Evolutionary conservation across 805 yeast species (phyloP).

Genomic region (Cyberlindnera mississippiensis): DNA sequence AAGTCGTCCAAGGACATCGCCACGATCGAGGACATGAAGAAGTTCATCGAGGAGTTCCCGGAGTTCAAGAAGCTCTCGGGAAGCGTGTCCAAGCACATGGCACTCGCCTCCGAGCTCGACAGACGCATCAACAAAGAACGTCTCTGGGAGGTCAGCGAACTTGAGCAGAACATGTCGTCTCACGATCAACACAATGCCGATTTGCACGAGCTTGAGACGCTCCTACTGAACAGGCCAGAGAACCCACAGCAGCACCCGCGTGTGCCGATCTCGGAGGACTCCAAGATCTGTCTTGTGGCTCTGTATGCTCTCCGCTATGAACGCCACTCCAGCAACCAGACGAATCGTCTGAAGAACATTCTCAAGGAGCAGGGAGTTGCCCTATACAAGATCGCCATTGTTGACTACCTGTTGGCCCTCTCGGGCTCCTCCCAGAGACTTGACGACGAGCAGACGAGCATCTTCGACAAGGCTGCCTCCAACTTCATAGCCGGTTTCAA

Average conservation of each 20-base stretch:
- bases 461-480: constrained; percentile 28
- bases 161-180: constrained; percentile 82
- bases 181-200: constrained; percentile 56
- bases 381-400: constrained; percentile 20
- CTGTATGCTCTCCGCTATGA: constrained; percentile 75
- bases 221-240: constrained; percentile 39
- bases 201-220: constrained; percentile 47
- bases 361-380: constrained; percentile 35
- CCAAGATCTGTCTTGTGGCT: constrained; percentile 69
- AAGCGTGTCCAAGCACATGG: constrained; percentile 89
- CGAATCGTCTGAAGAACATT: constrained; percentile 34
- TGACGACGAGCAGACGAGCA: constrained; percentile 30
- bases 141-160: constrained; percentile 82
- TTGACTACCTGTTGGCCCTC: constrained; percentile 40
- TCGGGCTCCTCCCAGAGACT: constrained; percentile 43
- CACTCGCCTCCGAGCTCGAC: constrained; percentile 83
- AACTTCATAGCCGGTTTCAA: constrained; percentile 33
- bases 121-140: constrained; percentile 58
- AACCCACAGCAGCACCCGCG: constrained; percentile 32
- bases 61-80: constrained; percentile 86
- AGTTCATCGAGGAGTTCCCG: constrained; percentile 88
- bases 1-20: constrained; percentile 68
- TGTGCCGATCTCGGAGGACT: constrained; percentile 42
- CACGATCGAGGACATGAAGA: constrained; percentile 85
- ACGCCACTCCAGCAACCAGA: constrained; percentile 41